Evolutionary conservation across 2,329 filamentous ascomycete species (phyloP).

Genomic region (Claviceps digitariae): DNA sequence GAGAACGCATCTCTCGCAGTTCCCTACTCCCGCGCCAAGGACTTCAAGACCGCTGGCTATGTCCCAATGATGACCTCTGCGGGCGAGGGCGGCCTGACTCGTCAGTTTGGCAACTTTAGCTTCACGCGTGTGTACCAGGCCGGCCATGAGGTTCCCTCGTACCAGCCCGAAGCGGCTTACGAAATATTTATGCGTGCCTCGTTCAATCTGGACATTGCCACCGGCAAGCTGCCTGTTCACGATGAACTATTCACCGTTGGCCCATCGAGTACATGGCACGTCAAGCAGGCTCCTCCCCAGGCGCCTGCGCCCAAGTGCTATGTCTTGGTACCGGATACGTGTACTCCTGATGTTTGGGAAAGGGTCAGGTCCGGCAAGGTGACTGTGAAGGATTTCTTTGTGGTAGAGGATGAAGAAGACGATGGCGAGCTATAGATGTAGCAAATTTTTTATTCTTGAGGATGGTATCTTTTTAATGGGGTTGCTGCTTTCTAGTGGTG

Average conservation of each 20-base stretch:
- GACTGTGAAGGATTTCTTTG: conserved; percentile 28
- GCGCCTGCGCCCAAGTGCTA: conserved; percentile 43
- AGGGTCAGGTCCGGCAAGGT: conserved; percentile 38
- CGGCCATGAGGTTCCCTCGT: conserved; percentile 47
- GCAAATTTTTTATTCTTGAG: not conserved
- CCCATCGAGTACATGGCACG: conserved; percentile 45
- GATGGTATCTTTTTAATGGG: no score
- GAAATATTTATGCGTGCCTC: conserved; percentile 47
- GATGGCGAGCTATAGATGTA: conserved; percentile 1
- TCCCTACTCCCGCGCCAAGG: conserved; percentile 29
- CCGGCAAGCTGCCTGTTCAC: conserved; percentile 37
- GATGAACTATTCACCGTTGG: conserved; percentile 35
- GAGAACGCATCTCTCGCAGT: conserved; percentile 54
- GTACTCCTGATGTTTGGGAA: conserved; percentile 37
- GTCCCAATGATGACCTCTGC: conserved; percentile 52
- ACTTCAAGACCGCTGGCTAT: conserved; percentile 53
- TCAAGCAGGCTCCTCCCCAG: conserved; percentile 35
- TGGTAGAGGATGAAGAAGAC: conserved; percentile 10
- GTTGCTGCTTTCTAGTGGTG: no score
- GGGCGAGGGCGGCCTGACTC: conserved; percentile 51
- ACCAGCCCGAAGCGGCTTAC: conserved; percentile 43
- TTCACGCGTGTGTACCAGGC: conserved; percentile 54
- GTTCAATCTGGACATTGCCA: conserved; percentile 37
- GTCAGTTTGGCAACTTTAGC: conserved; percentile 61
- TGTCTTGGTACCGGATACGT: conserved; percentile 41